Percentiles rank a stretch among this genome's conserved stretches.
These are phyloP conservation scores for Ophiocordyceps sinensis DNA, from an alignment of 2,329 filamentous ascomycete genomes.

Conservation along the genomic window DNA sequence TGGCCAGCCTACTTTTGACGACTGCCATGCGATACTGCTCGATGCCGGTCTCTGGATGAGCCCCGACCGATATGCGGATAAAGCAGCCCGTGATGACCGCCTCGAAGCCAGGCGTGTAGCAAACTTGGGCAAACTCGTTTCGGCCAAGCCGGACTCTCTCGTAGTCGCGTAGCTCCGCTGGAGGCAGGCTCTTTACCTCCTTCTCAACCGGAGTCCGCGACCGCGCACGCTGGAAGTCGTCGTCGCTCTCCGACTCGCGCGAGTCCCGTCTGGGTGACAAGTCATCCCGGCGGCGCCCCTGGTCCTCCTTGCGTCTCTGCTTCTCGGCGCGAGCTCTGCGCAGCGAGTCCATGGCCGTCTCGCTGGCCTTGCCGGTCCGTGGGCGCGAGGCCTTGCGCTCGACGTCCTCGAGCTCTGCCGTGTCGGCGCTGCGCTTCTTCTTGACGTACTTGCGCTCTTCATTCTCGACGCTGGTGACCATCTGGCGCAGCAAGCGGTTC, in stretches of 20 bases:
- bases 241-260: conserved; percentile 56
- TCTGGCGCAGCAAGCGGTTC: conserved; percentile 65
- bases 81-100: conserved; percentile 71
- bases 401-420: conserved; percentile 66
- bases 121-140: conserved; percentile 76
- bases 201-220: conserved; percentile 39
- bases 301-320: conserved; percentile 33
- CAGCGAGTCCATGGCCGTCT: conserved; percentile 57
- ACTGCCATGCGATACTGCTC: conserved; percentile 77
- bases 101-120: conserved; percentile 86
- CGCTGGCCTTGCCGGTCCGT: conserved; percentile 35
- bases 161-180: conserved; percentile 64
- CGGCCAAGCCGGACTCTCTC: conserved; percentile 74
- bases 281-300: conserved; percentile 45
- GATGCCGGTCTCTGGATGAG: conserved; percentile 55
- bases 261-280: conserved; percentile 19
- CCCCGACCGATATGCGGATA: conserved; percentile 69
- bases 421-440: conserved; percentile 65
- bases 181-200: conserved; percentile 54
- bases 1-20: conserved; percentile 54
- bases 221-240: conserved; percentile 55
- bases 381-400: conserved; percentile 57
- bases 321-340: conserved; percentile 49
- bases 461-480: conserved; percentile 53
- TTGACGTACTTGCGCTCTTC: conserved; percentile 37